Conservation (phyloP, 371 early-diverging fungal genomes). For the Saksenaea oblongispora region DNA sequence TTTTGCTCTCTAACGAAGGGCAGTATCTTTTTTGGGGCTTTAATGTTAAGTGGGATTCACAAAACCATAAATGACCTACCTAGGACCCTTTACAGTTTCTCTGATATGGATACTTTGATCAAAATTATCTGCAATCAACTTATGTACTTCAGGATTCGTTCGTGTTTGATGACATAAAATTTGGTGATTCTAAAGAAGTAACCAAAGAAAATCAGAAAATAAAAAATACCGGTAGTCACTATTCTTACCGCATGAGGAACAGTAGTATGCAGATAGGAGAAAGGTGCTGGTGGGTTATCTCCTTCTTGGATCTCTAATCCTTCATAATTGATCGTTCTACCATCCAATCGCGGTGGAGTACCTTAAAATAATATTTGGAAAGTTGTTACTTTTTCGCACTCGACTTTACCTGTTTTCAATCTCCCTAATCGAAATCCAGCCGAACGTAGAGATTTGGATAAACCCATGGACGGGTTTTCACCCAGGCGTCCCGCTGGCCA, state of each 20-base stretch:
- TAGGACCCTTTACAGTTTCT: conserved; percentile 84
- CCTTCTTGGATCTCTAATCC: conserved; percentile 69
- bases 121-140: conserved; percentile 71
- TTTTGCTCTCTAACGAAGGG: conserved; percentile 84
- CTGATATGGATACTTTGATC: conserved; percentile 82
- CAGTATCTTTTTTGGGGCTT: conserved; percentile 56
- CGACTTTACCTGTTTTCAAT: conserved; percentile 73
- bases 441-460: conserved; percentile 72
- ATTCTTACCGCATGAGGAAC: conserved; percentile 61
- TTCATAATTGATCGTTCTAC: conserved; percentile 74
- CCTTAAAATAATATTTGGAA: conserved; percentile 32
- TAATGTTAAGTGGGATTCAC: background rate
- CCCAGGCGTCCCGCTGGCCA: conserved; percentile 82
- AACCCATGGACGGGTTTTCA: conserved; percentile 75
- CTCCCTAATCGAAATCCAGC: conserved; percentile 79
- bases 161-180: conserved; percentile 78
- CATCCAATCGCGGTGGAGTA: conserved; percentile 81
- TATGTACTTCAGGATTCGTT: conserved; percentile 71
- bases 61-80: conserved; percentile 29
- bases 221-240: background rate
- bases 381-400: background rate
- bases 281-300: conserved; percentile 76
- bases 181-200: conserved; percentile 50
- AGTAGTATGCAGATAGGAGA: conserved; percentile 71
- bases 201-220: background rate